Base-by-base conservation (phyloP, 164 flowering plant genomes). In the Kalanchoe fedtschenkoi region DNA sequence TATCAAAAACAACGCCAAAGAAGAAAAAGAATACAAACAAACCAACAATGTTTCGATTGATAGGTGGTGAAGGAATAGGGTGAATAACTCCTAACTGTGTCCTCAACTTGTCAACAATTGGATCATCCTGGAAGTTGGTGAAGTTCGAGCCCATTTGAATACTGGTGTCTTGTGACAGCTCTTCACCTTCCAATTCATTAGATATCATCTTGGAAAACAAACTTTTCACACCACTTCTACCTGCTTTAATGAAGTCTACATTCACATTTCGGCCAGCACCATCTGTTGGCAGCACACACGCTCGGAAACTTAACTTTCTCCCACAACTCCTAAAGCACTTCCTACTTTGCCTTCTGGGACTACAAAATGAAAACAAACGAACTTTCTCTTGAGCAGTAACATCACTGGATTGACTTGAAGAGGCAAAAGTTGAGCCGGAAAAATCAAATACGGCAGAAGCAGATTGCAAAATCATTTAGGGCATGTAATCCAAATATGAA, bases 61-160 rank as follows among this genome's bases (percentile, higher is more conserved):
- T 66, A 2, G 90, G 95, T 30, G 96, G 97, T 1, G 96, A 70
- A 0, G 98, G 98, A 19, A 93, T 79, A 13, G 98, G 97, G 65
- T 93, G 97, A 65, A 89, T 88, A 6, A 81, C 95, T 2, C 97
- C 97, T 30, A 93, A 65, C 60, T 93, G 98, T 9, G 90, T 85
- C 74, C 97, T 81, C 29, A 93, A 78, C 80, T 93, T 92, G 76
- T 79, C 89, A 4, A 92, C 91, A 39, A 89, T 60, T 1, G 96
- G 96, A 67, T 92, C 97, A 64, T 89, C 87, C 58, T 68, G 77
- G 66, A 86, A 92, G 34, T 55, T 62, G 7, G 80, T 70, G 67
- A 88, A 86, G 57, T 76, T 78, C 4, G 90, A 78, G 1, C 74
- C 75, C 70, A 77, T 26, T 59, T 70, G 81, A 55, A 80, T 34